Conservation (phyloP, 208 protist genomes). For the Leishmania major region DNA sequence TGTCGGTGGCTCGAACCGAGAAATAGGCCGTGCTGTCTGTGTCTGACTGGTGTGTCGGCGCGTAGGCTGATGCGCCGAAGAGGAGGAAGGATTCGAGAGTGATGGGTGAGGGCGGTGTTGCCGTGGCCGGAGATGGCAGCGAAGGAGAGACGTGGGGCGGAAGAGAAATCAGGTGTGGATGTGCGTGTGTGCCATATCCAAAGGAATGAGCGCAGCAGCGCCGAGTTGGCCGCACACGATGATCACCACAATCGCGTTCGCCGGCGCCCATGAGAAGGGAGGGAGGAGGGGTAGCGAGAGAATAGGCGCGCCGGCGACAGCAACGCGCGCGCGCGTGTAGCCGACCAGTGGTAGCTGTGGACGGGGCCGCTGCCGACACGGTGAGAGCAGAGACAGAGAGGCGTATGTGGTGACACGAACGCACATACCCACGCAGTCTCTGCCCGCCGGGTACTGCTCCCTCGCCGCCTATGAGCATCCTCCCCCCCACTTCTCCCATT, state of each 20-base stretch:
- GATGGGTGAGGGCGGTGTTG: background rate
- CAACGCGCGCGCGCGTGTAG: background rate
- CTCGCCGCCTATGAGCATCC: background rate
- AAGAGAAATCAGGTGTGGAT: background rate
- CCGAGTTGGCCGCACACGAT: background rate
- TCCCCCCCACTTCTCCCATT: background rate
- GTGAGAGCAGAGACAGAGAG: background rate
- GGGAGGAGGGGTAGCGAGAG: background rate
- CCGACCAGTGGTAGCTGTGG: background rate
- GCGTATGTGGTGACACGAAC: background rate
- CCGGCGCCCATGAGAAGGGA: background rate
- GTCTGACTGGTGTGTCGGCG: conserved; percentile 1
- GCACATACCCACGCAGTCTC: background rate
- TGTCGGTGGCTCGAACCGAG: background rate
- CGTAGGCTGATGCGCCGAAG: background rate
- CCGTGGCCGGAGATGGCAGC: background rate
- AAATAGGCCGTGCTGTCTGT: background rate
- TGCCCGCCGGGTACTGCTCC: background rate
- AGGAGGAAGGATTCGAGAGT: background rate
- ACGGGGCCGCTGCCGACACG: background rate
- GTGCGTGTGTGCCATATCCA: background rate
- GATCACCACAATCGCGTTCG: background rate
- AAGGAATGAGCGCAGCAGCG: background rate
- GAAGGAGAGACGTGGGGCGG: background rate
- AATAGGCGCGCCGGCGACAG: background rate